phyloP scores from a whole-genome alignment of 148 eudicot genomes.

The Rheum nobile region DNA sequence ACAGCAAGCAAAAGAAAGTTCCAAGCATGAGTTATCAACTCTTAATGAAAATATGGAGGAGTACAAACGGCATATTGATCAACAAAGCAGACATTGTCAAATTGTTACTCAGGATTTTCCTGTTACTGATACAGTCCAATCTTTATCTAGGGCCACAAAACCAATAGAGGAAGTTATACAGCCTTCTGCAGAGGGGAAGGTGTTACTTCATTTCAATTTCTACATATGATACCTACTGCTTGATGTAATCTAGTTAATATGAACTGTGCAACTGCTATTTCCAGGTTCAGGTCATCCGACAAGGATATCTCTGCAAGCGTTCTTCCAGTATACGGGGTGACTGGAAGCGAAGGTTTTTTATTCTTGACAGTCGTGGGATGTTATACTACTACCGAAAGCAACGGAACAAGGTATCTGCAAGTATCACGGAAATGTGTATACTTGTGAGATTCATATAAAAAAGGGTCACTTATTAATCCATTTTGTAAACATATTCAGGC shows the following conservation, averaged over 20 bases:
- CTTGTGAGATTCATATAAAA: background rate
- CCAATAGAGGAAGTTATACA: slow-evolving; percentile 80
- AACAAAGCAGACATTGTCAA: slow-evolving; percentile 41
- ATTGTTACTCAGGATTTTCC: slow-evolving; percentile 30
- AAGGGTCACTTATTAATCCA: background rate
- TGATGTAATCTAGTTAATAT: background rate
- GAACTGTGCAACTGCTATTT: slow-evolving; percentile 17
- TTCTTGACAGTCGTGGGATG: slow-evolving; percentile 95
- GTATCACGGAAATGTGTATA: slow-evolving; percentile 12
- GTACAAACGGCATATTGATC: slow-evolving; percentile 61
- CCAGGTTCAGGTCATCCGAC: slow-evolving; percentile 88
- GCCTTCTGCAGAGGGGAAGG: slow-evolving; percentile 81
- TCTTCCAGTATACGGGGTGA: slow-evolving; percentile 92
- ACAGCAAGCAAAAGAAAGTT: slow-evolving; percentile 55
- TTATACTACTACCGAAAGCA: slow-evolving; percentile 91
- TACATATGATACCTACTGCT: background rate
- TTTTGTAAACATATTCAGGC: background rate
- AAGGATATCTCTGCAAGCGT: slow-evolving; percentile 93
- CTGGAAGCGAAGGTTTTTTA: slow-evolving; percentile 94
- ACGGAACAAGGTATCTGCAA: slow-evolving; percentile 62
- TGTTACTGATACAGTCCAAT: slow-evolving; percentile 28
- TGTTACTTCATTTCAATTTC: slow-evolving; percentile 14
- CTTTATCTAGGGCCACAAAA: slow-evolving; percentile 46
- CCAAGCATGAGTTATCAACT: slow-evolving; percentile 55
- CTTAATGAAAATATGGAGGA: slow-evolving; percentile 82